Evolutionary conservation across 148 eudicot genomes (phyloP).

Genomic region (Gaultheria prostrata): DNA sequence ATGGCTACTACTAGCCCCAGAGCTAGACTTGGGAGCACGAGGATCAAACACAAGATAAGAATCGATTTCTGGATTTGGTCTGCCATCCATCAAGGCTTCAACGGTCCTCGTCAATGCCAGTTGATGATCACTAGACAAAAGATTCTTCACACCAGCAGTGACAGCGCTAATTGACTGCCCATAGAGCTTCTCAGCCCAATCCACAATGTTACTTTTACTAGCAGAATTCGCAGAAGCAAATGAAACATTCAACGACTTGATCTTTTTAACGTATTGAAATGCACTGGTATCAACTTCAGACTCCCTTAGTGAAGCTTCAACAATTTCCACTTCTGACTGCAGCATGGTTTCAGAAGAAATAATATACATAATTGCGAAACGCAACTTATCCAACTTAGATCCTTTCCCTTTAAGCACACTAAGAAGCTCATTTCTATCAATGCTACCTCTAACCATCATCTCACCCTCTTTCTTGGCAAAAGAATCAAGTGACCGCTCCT

Average conservation of each 20-base stretch:
- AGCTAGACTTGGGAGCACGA: constrained; percentile 89
- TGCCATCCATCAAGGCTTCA: constrained; percentile 97
- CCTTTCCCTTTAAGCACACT: constrained; percentile 89
- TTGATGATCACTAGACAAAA: constrained; percentile 76
- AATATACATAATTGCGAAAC: constrained; percentile 91
- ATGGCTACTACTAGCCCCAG: constrained; percentile 57
- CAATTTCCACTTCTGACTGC: constrained; percentile 74
- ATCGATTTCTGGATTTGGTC: constrained; percentile 86
- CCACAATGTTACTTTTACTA: constrained; percentile 79
- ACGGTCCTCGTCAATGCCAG: constrained; percentile 86
- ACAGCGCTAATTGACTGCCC: constrained; percentile 92
- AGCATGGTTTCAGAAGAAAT: constrained; percentile 76
- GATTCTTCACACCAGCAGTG: constrained; percentile 92
- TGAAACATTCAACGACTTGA: constrained; percentile 80
- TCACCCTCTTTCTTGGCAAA: constrained; percentile 86
- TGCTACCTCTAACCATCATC: constrained; percentile 88
- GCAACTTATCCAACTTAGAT: constrained; percentile 68
- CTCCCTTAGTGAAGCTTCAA: constrained; percentile 76
- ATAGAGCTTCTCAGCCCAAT: constrained; percentile 93
- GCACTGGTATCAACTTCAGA: constrained; percentile 93
- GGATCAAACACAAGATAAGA: constrained; percentile 82
- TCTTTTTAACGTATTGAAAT: constrained; percentile 90
- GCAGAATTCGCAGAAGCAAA: constrained; percentile 80
- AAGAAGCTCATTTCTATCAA: constrained; percentile 74
- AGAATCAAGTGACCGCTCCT: constrained; percentile 85